Percentiles rank a stretch among this genome's conserved stretches.
Conservation (phyloP, 2,329 filamentous ascomycete genomes). For the Ascochyta viciae-villosae region DNA sequence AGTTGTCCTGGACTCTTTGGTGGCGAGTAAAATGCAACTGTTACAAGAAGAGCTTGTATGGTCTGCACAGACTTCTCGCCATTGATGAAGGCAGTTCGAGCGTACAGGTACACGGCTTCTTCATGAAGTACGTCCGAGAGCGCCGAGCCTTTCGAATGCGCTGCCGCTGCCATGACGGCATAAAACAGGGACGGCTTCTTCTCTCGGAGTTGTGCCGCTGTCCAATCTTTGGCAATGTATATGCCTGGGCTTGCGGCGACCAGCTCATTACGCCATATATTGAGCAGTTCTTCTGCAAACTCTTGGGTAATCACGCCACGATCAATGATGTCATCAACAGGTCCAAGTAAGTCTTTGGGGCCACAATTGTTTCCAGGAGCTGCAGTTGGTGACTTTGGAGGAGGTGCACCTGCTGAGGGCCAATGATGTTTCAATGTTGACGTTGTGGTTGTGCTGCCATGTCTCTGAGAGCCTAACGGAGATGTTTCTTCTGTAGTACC, state of each 20-base stretch:
- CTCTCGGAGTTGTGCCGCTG: slow-evolving; percentile 36
- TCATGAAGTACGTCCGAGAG: slow-evolving; percentile 45
- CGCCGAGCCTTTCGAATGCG: slow-evolving; percentile 40
- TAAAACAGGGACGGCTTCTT: slow-evolving; percentile 46
- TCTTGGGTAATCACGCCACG: slow-evolving; percentile 42
- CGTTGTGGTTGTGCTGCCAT: slow-evolving; percentile 17
- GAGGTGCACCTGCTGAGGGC: slow-evolving; percentile 1
- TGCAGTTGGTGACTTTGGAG: slow-evolving; percentile 10
- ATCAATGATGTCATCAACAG: slow-evolving; percentile 45
- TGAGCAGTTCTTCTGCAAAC: slow-evolving; percentile 37
- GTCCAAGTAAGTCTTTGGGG: slow-evolving; percentile 31
- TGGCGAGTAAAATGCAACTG: slow-evolving; percentile 45
- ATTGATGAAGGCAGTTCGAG: slow-evolving; percentile 44
- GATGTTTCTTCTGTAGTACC: slow-evolving; percentile 23
- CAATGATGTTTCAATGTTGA: slow-evolving; percentile 19
- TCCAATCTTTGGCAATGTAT: slow-evolving; percentile 40
- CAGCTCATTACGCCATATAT: slow-evolving; percentile 42
- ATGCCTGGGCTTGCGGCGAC: slow-evolving; percentile 40
- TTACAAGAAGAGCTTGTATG: slow-evolving; percentile 45
- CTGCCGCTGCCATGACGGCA: slow-evolving; percentile 47
- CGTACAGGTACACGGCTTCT: slow-evolving; percentile 44
- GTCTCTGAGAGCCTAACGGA: slow-evolving; percentile 18
- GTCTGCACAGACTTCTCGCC: slow-evolving; percentile 48
- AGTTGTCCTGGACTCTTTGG: slow-evolving; percentile 41
- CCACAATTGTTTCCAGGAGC: slow-evolving; percentile 11